Conservation (phyloP, 768 basidiomycete genomes). For the Collybia mongolica region DNA sequence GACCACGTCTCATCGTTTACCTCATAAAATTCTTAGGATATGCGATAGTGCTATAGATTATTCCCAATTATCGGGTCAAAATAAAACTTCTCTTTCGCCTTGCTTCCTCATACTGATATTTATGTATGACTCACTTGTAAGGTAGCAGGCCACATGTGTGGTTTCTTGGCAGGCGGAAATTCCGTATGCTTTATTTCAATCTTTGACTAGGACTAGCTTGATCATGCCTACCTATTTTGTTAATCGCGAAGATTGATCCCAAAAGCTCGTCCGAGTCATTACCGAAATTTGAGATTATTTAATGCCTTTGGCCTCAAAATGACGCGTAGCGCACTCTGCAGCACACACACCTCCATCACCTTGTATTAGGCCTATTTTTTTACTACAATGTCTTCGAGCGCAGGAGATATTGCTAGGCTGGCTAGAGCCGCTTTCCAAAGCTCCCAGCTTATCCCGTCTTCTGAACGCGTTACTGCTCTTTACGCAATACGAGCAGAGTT, state of each 20-base stretch:
- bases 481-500: constrained; percentile 68
- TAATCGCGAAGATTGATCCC: no score
- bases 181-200: no score
- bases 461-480: constrained; percentile 72
- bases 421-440: constrained; percentile 85
- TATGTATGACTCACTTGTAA: no score
- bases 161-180: no score
- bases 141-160: no score
- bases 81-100: constrained; percentile 15
- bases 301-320: constrained; percentile 1
- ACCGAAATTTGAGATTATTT: constrained; percentile 8
- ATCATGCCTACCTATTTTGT: no score
- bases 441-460: constrained; percentile 75
- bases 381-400: constrained; percentile 24
- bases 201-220: no score
- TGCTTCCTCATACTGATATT: no score
- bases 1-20: constrained; percentile 84
- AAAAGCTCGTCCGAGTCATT: constrained; percentile 17
- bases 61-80: constrained; percentile 13
- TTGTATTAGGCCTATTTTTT: no score
- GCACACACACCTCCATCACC: no score
- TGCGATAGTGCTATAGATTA: constrained; percentile 10
- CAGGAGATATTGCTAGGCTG: constrained; percentile 67
- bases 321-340: no score
- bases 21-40: constrained; percentile 36